phyloP scores from a whole-genome alignment of 2,329 filamentous ascomycete species.

The Apiospora saccharicola region DNA sequence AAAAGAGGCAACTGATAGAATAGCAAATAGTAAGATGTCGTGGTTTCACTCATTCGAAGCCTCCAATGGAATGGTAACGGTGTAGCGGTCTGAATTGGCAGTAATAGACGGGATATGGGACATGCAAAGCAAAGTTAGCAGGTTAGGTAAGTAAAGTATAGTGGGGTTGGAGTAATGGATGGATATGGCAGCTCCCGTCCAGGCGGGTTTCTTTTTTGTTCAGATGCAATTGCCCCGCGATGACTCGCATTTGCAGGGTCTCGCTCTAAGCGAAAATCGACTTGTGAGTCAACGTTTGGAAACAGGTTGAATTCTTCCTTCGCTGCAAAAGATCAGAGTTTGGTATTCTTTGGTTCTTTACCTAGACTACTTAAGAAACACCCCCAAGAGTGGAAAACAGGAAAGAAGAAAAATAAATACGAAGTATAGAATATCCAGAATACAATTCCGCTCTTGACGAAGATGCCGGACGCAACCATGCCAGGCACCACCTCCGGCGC shows the following conservation, averaged over 20 bases:
- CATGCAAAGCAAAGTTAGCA: background rate
- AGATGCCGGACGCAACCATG: conserved; percentile 41
- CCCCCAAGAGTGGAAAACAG: no score
- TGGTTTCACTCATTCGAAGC: background rate
- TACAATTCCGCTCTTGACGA: background rate
- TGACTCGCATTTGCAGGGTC: conserved; percentile 26
- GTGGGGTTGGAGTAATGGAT: conserved; percentile 8
- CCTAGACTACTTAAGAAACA: no score
- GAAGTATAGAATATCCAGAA: background rate
- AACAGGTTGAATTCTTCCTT: background rate
- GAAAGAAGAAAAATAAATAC: background rate
- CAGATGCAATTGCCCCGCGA: conserved; percentile 26
- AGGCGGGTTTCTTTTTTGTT: conserved; percentile 15
- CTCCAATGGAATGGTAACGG: background rate
- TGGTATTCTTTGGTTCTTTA: no score
- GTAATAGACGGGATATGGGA: background rate
- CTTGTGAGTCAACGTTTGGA: background rate
- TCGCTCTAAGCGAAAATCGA: background rate
- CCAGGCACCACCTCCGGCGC: conserved; percentile 28
- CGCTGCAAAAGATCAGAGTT: background rate
- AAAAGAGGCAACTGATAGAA: background rate
- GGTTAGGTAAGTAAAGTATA: background rate
- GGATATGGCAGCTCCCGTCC: background rate
- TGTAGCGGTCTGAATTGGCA: conserved; percentile 35
- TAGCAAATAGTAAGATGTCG: background rate